These are phyloP conservation scores for Acacia concinna DNA, from an alignment of 331 rosid genomes.

Conservation along the genomic window DNA sequence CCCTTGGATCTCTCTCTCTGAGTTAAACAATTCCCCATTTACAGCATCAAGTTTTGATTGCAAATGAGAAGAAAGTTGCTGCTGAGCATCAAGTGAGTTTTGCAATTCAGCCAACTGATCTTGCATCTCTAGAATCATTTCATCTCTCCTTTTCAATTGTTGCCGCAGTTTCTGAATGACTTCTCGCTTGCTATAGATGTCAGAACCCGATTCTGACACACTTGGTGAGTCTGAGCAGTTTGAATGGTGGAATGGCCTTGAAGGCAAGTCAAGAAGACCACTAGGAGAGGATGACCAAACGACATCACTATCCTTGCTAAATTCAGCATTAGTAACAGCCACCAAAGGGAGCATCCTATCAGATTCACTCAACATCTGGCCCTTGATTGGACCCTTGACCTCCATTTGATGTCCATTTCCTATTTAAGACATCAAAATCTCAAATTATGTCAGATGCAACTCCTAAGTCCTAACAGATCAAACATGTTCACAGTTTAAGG, in stretches of 20 bases:
- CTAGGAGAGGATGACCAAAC: constrained; percentile 90
- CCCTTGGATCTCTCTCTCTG: constrained; percentile 85
- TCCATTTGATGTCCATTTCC: constrained; percentile 63
- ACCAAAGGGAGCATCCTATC: constrained; percentile 76
- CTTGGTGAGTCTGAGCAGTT: constrained; percentile 97
- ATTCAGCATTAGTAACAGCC: constrained; percentile 66
- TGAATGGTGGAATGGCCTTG: constrained; percentile 78
- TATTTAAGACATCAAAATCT: constrained; percentile 36
- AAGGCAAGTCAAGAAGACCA: constrained; percentile 72
- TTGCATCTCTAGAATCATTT: constrained; percentile 96
- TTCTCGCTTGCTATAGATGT: constrained; percentile 88
- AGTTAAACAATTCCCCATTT: constrained; percentile 70
- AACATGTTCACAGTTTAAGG: not conserved
- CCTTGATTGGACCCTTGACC: constrained; percentile 57
- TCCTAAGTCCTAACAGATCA: not conserved
- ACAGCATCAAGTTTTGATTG: constrained; percentile 79
- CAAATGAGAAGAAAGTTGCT: constrained; percentile 71
- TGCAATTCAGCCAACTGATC: constrained; percentile 87
- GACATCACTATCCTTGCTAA: constrained; percentile 73
- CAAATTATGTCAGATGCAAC: constrained; percentile 6
- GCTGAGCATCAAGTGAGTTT: constrained; percentile 68
- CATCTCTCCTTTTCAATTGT: constrained; percentile 91
- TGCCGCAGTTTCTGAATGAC: constrained; percentile 93
- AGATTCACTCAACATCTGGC: constrained; percentile 58
- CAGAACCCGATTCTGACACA: constrained; percentile 95